Percentiles rank a stretch among this genome's conserved stretches.
phyloP scores from a whole-genome alignment of 169 alveolate genomes.

The Neospora caninum region DNA sequence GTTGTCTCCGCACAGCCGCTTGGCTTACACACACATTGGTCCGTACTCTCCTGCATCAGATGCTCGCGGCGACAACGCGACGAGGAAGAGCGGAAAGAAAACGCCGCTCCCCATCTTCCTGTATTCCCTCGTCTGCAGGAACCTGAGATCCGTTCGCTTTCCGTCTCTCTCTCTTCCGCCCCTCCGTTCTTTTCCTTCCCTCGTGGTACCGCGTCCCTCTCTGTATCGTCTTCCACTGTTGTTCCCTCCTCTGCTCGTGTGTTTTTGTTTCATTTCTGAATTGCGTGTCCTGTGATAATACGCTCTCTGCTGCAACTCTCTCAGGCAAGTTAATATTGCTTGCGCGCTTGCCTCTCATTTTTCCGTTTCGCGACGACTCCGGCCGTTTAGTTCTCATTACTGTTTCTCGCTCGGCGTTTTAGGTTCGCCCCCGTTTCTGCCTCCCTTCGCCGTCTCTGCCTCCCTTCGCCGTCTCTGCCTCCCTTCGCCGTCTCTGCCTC shows the following conservation, averaged over 20 bases:
- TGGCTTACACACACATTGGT: background rate
- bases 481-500: background rate
- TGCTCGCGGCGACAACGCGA: background rate
- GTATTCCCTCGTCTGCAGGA: background rate
- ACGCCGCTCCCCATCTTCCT: background rate
- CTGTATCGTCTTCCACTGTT: background rate
- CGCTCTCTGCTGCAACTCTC: background rate
- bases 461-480: background rate
- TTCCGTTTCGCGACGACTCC: background rate
- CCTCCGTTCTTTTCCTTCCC: background rate
- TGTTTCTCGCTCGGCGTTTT: background rate
- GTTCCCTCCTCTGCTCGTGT: background rate
- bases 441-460: background rate
- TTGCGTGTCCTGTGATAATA: background rate
- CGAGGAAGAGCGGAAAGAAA: background rate
- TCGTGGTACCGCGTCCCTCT: background rate
- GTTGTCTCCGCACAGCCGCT: background rate
- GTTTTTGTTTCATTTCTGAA: background rate
- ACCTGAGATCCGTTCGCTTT: background rate
- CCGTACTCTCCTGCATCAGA: background rate
- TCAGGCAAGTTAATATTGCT: background rate
- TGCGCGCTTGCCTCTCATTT: background rate
- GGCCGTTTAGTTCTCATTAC: background rate
- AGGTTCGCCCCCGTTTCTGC: background rate
- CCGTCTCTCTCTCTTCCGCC: background rate